Conservation (phyloP, 1,139 yeast genomes). For the Suhomyces choctaworum region DNA sequence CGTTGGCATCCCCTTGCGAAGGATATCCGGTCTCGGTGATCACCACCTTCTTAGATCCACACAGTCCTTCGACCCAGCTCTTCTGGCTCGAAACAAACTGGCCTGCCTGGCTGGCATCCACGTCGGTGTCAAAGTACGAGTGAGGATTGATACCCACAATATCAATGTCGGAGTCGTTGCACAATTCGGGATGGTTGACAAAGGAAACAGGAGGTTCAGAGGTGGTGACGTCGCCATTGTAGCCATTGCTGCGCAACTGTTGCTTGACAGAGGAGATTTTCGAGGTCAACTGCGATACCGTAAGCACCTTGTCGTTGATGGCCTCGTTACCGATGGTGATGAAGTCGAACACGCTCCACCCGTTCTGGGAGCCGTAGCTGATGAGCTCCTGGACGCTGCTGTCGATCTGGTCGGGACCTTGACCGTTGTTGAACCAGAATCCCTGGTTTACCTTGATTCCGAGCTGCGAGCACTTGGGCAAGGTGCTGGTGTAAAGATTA, state of each 20-base stretch:
- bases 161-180: conserved; percentile 54
- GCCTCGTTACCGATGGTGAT: conserved; percentile 91
- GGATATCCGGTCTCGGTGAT: conserved; percentile 93
- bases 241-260: conserved; percentile 65
- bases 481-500: conserved; percentile 61
- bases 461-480: conserved; percentile 57
- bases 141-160: conserved; percentile 86
- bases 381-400: conserved; percentile 55
- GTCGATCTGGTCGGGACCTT: conserved; percentile 72
- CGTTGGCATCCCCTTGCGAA: conserved; percentile 66
- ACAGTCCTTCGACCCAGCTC: conserved; percentile 48
- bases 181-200: conserved; percentile 61
- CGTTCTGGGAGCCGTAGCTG: conserved; percentile 48
- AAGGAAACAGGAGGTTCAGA: conserved; percentile 86
- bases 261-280: conserved; percentile 67
- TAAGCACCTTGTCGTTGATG: conserved; percentile 57
- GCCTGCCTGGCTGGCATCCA: conserved; percentile 70
- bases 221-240: conserved; percentile 73
- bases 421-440: conserved; percentile 62
- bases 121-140: conserved; percentile 69
- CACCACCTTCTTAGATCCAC: conserved; percentile 51
- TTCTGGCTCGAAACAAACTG: conserved; percentile 67
- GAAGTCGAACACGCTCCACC: conserved; percentile 71
- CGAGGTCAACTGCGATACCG: conserved; percentile 56
- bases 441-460: conserved; percentile 85